Conservation (phyloP, 805 yeast species). For the Candida palmyrensis region DNA sequence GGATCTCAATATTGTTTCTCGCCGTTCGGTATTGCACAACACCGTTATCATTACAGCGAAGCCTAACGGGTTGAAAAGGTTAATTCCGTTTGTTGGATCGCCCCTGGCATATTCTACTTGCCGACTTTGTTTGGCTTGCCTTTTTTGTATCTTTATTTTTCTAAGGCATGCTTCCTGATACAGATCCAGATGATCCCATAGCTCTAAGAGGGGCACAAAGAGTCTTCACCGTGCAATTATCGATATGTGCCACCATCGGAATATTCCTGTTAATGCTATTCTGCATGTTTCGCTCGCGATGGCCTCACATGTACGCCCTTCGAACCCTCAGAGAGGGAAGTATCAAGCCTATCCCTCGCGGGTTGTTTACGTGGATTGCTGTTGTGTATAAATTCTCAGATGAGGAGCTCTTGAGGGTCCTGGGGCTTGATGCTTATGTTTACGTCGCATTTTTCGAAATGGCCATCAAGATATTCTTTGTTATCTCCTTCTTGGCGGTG, state of each 20-base stretch:
- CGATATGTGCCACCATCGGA: slow-evolving; percentile 46
- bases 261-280: slow-evolving; percentile 40
- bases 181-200: slow-evolving; percentile 6
- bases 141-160: too few relatives aligned
- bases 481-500: slow-evolving; percentile 57
- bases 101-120: too few relatives aligned
- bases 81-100: too few relatives aligned
- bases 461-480: slow-evolving; percentile 65
- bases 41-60: too few relatives aligned
- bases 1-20: too few relatives aligned
- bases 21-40: too few relatives aligned
- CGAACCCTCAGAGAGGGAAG: slow-evolving; percentile 42
- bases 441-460: slow-evolving; percentile 44
- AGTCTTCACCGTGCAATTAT: slow-evolving; percentile 53
- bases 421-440: slow-evolving; percentile 86
- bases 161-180: too few relatives aligned
- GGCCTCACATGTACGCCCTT: slow-evolving; percentile 56
- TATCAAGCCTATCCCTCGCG: slow-evolving; percentile 41
- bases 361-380: slow-evolving; percentile 72
- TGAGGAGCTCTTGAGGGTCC: slow-evolving; percentile 72
- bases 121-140: too few relatives aligned
- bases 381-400: slow-evolving; percentile 63
- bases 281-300: slow-evolving; percentile 46
- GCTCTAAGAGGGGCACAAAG: slow-evolving; percentile 34
- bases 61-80: too few relatives aligned